These are phyloP conservation scores for Candida pini DNA, from an alignment of 805 yeast genomes.

Conservation along the genomic window DNA sequence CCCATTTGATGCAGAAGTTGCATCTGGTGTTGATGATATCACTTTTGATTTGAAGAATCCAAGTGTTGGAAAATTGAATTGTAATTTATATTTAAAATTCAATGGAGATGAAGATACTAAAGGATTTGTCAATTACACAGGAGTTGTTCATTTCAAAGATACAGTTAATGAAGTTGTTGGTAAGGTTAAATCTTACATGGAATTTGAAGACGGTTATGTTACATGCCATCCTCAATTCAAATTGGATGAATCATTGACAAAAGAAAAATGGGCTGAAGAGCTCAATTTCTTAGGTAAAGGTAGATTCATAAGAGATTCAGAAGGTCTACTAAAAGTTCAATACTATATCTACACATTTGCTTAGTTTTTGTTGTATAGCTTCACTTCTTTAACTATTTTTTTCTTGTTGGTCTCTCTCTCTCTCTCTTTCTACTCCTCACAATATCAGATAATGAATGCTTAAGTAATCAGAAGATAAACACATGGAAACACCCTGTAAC, in stretches of 20 bases:
- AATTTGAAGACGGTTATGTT: conserved; percentile 43
- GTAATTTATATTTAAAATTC: conserved; percentile 38
- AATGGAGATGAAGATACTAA: conserved; percentile 30
- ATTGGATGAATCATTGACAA: conserved; percentile 37
- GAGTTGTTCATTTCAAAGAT: conserved; percentile 38
- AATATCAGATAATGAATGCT: too few relatives aligned
- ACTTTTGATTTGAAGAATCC: conserved; percentile 28
- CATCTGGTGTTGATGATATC: conserved; percentile 45
- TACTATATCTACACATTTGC: conserved; percentile 41
- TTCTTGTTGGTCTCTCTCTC: not conserved
- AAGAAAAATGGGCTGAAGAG: conserved; percentile 45
- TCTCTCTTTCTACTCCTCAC: not conserved
- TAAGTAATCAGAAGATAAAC: too few relatives aligned
- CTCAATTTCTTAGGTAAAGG: conserved; percentile 55
- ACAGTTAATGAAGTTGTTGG: conserved; percentile 32
- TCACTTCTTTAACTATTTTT: not conserved
- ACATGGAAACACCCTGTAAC: too few relatives aligned
- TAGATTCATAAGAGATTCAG: conserved; percentile 44
- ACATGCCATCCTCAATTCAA: conserved; percentile 41
- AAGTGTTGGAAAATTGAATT: conserved; percentile 34
- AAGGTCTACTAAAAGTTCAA: conserved; percentile 46
- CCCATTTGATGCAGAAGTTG: conserved; percentile 35
- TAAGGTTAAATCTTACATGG: conserved; percentile 26
- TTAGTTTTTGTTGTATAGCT: not conserved
- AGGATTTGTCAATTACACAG: conserved; percentile 43